Percentiles rank a stretch among this genome's conserved stretches.
Conservation (phyloP, 441 rosid genomes). For the Pelargonium citronellum region DNA sequence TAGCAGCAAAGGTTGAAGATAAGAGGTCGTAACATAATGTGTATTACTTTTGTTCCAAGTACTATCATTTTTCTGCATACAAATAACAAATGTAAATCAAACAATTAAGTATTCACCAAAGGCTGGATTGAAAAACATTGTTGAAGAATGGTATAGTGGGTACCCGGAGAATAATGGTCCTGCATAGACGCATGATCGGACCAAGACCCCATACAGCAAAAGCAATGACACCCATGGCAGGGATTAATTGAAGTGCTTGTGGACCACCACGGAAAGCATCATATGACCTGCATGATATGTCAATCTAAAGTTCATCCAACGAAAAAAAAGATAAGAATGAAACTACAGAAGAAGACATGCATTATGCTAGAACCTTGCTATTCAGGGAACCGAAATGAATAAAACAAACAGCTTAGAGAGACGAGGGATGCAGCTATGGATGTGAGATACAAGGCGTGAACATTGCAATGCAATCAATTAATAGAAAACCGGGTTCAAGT, state of each 20-base stretch:
- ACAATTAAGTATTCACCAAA: constrained; percentile 17
- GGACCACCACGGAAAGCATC: constrained; percentile 40
- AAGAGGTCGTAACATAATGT: constrained; percentile 40
- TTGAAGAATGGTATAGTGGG: constrained; percentile 17
- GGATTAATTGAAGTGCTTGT: constrained; percentile 35
- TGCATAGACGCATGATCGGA: constrained; percentile 44
- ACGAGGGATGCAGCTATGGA: neutral
- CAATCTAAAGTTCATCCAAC: constrained; percentile 13
- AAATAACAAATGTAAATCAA: constrained; percentile 17
- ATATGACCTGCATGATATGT: constrained; percentile 40
- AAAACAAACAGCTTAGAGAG: neutral
- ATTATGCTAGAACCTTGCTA: constrained; percentile 1
- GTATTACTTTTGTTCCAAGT: constrained; percentile 49
- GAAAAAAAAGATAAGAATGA: neutral
- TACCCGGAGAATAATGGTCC: constrained; percentile 44
- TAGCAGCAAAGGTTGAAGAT: constrained; percentile 56
- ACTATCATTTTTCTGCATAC: constrained; percentile 42
- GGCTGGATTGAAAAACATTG: constrained; percentile 12
- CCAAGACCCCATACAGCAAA: constrained; percentile 67
- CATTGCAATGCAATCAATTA: neutral
- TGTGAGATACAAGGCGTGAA: constrained; percentile 4
- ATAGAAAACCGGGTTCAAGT: neutral
- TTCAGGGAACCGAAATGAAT: neutral
- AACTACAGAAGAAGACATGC: constrained; percentile 7
- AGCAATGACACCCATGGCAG: constrained; percentile 55